Evolutionary conservation across 768 basidiomycete genomes (phyloP).

Genomic region (Trametes elegans): DNA sequence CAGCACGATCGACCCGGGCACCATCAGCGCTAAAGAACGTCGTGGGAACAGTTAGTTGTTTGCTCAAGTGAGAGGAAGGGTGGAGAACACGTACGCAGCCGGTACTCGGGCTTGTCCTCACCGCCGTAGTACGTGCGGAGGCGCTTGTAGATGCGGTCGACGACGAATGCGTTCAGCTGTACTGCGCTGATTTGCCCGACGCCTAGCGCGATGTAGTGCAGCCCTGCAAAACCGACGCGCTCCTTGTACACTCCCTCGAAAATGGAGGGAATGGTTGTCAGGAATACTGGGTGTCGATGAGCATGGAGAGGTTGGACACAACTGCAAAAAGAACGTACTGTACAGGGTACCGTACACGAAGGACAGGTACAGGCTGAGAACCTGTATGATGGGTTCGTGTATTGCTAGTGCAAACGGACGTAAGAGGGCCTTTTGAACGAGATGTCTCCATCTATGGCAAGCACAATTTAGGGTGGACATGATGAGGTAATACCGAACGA

Average conservation of each 20-base stretch:
- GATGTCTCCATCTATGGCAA: conserved; percentile 45
- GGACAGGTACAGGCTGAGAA: conserved; percentile 66
- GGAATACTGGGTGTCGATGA: conserved; percentile 45
- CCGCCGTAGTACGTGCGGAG: conserved; percentile 52
- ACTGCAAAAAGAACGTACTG: conserved; percentile 35
- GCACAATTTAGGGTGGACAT: no score
- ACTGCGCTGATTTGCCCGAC: conserved; percentile 50
- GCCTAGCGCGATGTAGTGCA: conserved; percentile 73
- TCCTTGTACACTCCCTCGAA: conserved; percentile 56
- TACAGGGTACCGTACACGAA: conserved; percentile 66
- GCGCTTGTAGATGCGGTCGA: conserved; percentile 56
- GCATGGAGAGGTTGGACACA: not conserved
- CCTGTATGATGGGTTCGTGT: conserved; percentile 65
- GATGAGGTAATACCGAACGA: no score
- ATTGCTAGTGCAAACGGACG: conserved; percentile 66
- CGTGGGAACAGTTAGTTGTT: not conserved
- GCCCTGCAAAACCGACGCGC: conserved; percentile 55
- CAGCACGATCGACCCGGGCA: conserved; percentile 55
- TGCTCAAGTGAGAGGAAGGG: not conserved
- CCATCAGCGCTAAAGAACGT: conserved; percentile 47
- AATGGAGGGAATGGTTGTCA: conserved; percentile 63
- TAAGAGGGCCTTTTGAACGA: conserved; percentile 52
- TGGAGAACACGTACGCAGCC: conserved; percentile 39
- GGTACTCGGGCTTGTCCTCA: conserved; percentile 51
- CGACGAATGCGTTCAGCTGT: conserved; percentile 48